Base-by-base conservation (phyloP, 257 asterid species). In the Capsicum baccatum region DNA sequence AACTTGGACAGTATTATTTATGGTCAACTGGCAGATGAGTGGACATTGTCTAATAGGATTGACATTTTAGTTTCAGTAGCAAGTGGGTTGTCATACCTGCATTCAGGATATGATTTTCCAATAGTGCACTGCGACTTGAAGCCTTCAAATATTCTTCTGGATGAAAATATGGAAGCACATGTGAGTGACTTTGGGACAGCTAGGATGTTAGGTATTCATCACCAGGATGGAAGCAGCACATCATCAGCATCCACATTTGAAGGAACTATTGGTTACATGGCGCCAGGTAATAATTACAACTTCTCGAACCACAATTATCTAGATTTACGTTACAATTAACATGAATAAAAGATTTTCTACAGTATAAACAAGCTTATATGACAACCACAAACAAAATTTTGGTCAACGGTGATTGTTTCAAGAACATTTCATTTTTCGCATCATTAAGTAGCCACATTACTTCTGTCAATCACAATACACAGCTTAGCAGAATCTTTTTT, bases 191-290 rank as follows among this genome's bases (percentile, higher is more conserved):
- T 95, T 81, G 99, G 99, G 74, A 94, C 97, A 2, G 95, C 98
- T 3, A 84, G 98, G 86, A 93, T 94, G 67, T 87, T 92, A 33
- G 97, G 99, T 9, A 64, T 92, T 82, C 89, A 86, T 87, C 83
- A 81, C 2, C 94, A 92, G 48, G 89, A 84, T 6, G 93, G 89
- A 64, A 83, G 83, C 62, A 79, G 89, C 83, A n/a, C 79, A 3
- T 90, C 94, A 0, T 87, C 94, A 56, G 83, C 94, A 39, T 91
- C 95, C 5, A 86, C 93, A 10, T 93, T 95, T 84, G 89, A 93
- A 92, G 98, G 99, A 84, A 95, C 97, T 33, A 95, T 95, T 71
- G 99, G 99, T 81, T 95, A 95, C 95, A 86, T 93, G 81, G 98
- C 98, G 78, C 98, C 99, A 88, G 99, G 99, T 94, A 85, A 83